Base-by-base conservation (phyloP, 1,284 basidiomycete genomes). In the Puccinia triticina region DNA sequence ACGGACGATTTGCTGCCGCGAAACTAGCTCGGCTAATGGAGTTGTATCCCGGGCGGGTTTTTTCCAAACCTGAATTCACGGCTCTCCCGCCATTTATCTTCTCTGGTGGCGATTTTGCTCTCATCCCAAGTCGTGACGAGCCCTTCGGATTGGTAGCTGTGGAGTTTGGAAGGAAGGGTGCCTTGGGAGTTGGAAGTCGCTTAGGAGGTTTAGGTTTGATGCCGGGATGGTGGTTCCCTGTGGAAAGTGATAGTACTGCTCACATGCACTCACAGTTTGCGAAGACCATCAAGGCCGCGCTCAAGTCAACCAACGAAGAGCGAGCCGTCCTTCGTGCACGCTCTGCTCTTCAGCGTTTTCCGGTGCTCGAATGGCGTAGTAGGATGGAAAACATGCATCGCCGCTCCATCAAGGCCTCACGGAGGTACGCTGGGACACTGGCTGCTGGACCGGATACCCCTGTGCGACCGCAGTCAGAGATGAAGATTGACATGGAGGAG, bases 261-360 rank as follows among this genome's bases (percentile, higher is more conserved):
- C 94, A 96, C 88, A 94, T 96, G 94, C 89, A 95, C 85, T 96
- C 94, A n/a, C 94, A 96, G 87, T 88, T 96, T 84, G 92, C 93
- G 29, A 96, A 96, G 88, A 96, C 94, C 18, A 92, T 96, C 89
- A 96, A 95, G 87, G 90, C 95, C 88, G 94, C 94, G 3, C 89
- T 96, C 84, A 96, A 93, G 87, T 95, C 94, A 10, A 91, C 92
- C 0, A 91, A 94, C 85, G 92, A 96, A 87, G 94, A 96, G 85
- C 92, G 94, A 84, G 94, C 94, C 14, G 91, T 96, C 85, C 90
- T 96, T 23, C 93, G 94, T 86, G 94, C 94, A 57, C 91, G 94
- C 73, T 96, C 94, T 55, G 94, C 94, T 32, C 91, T 96, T 8
- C 94, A 96, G 86, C 93, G 94, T 86, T 96, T 96, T 92, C 94